phyloP scores from a whole-genome alignment of 73 alveolate species.

The Stentor coeruleus region DNA sequence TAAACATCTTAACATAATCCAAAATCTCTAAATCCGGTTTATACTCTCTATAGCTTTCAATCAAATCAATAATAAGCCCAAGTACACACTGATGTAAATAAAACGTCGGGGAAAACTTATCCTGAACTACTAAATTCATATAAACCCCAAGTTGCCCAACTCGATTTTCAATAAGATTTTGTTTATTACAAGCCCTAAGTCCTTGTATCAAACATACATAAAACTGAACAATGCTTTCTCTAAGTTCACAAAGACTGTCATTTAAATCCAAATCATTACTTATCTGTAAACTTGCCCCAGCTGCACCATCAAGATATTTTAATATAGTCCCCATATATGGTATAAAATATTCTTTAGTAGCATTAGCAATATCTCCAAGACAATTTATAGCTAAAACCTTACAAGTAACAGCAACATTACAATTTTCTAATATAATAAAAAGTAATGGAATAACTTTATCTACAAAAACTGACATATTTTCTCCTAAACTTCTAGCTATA shows the following conservation, averaged over 20 bases:
- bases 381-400: not conserved
- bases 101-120: not conserved
- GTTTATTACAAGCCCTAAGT: not conserved
- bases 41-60: too few relatives aligned
- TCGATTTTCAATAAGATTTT: not conserved
- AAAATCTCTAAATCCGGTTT: too few relatives aligned
- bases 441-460: not conserved
- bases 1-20: too few relatives aligned
- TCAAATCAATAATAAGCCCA: conserved; percentile 7
- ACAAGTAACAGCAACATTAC: not conserved
- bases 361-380: not conserved
- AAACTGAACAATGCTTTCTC: not conserved
- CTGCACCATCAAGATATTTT: not conserved
- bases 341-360: not conserved
- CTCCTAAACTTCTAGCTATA: not conserved
- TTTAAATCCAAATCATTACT: not conserved
- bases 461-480: not conserved
- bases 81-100: not conserved
- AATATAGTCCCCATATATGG: not conserved
- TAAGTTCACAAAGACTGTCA: not conserved
- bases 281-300: conserved; percentile 1
- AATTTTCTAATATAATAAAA: not conserved
- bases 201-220: not conserved
- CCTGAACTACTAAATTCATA: not conserved
- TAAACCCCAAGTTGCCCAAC: not conserved